Evolutionary conservation across 73 alveolate genomes (phyloP), one percentile per base, ranked within the genome.

Genomic region (Paramecium octaurelia): DNA sequence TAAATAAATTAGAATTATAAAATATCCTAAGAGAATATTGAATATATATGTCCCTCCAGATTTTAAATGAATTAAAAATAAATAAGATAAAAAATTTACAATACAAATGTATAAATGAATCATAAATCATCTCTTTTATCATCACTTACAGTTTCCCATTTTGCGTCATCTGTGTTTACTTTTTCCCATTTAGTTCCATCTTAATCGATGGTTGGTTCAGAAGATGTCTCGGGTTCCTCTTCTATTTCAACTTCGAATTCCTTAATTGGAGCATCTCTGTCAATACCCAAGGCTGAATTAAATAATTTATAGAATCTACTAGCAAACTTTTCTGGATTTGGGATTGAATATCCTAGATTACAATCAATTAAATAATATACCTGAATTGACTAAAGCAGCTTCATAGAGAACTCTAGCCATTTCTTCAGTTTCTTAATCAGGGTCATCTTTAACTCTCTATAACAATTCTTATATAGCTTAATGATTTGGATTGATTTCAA

Each of bases 401-500:
- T 95, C 96, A 92, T 83, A 97, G 42, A 96, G 90, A 34, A 96
- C 88, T 34, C 58, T 93, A 42, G 97, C 98, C 76, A 93, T 88
- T 54, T 96, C 98, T 42, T 88, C 95, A 9, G 94, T 92, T 34
- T 93, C 94, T 8, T 96, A 95, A 58, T 90, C 98, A 1, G 97
- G 94, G 23, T 89, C 92, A 35, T 85, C 95, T 94, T 96, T 93
- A 23, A 96, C 97, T 76, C 95, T 94, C 35, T 85, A 77, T 14
- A 94, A 92, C 35, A 98, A 95, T 59, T 96, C 97, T 95, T 97
- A 95, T 75, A 98, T 95, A 31, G 97, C 97, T 46, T 99, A 99
- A 89, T 98, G 99, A 85, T 98, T 96, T 21, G 99, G 99, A 94
- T 98, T 98, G 59, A 98, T 92, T 88, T 98, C 99, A 92, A 97